These are phyloP conservation scores for Akanthomyces lecanii DNA, from an alignment of 2,329 filamentous ascomycete species.

Conservation along the genomic window DNA sequence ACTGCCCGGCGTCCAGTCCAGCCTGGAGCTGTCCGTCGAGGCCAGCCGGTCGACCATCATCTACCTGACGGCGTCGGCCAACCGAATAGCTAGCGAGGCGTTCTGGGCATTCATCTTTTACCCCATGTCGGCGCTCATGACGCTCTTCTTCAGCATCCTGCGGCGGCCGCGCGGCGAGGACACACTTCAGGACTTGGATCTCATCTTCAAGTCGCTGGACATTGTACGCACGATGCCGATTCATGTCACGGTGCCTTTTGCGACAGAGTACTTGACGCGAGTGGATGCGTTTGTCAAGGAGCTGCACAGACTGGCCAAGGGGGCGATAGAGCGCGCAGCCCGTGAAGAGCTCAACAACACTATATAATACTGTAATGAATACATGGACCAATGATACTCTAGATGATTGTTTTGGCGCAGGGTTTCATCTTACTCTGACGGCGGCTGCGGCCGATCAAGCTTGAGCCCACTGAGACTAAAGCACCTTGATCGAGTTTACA, in stretches of 20 bases:
- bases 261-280: constrained; percentile 37
- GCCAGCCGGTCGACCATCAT: constrained; percentile 52
- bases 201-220: constrained; percentile 39
- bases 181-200: constrained; percentile 41
- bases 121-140: constrained; percentile 49
- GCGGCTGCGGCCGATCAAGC: no score
- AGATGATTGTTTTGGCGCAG: no score
- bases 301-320: constrained; percentile 38
- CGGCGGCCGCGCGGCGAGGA: constrained; percentile 41
- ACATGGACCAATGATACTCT: background rate
- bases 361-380: background rate
- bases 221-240: constrained; percentile 40
- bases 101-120: constrained; percentile 56
- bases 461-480: no score
- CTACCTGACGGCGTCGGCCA: constrained; percentile 41
- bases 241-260: constrained; percentile 27
- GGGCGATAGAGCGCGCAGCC: constrained; percentile 31
- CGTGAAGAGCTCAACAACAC: background rate
- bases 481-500: no score
- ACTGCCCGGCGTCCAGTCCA: constrained; percentile 45
- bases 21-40: constrained; percentile 49
- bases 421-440: background rate
- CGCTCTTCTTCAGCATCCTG: constrained; percentile 52
- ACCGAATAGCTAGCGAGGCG: constrained; percentile 40
- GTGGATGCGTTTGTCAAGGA: constrained; percentile 42